Percentiles rank a stretch among this genome's conserved stretches.
phyloP scores from a whole-genome alignment of 306 rosid species.

The Senna siamea region DNA sequence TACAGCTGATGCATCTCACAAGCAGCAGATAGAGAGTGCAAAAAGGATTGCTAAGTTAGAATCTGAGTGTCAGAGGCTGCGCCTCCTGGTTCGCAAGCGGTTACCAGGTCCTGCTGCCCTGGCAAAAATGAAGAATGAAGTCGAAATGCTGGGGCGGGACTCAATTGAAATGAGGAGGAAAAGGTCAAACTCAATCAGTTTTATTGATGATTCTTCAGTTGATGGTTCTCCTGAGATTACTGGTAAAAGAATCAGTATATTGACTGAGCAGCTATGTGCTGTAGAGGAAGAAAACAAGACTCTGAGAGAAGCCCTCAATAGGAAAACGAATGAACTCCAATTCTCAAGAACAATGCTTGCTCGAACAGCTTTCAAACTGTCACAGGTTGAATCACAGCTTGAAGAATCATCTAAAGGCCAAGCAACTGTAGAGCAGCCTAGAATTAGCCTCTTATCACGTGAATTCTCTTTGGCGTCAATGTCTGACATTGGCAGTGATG shows the following conservation, averaged over 20 bases:
- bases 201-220: conserved; percentile 42
- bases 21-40: conserved; percentile 66
- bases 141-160: conserved; percentile 64
- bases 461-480: conserved; percentile 48
- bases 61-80: conserved; percentile 76
- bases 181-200: conserved; percentile 45
- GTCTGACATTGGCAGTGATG: conserved; percentile 64
- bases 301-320: conserved; percentile 53
- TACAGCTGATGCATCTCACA: conserved; percentile 62
- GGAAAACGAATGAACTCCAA: conserved; percentile 56
- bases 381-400: conserved; percentile 13
- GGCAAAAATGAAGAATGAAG: conserved; percentile 71
- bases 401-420: conserved; percentile 49
- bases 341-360: conserved; percentile 54
- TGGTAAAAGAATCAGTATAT: conserved; percentile 37
- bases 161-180: conserved; percentile 53
- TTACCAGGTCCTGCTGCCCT: conserved; percentile 79
- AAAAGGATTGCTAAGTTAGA: conserved; percentile 70
- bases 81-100: conserved; percentile 64
- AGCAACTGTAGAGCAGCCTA: conserved; percentile 38
- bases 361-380: conserved; percentile 49
- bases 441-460: conserved; percentile 38
- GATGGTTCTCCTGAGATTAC: conserved; percentile 49
- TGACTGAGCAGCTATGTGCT: conserved; percentile 53
- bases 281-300: conserved; percentile 63